Evolutionary conservation across 768 basidiomycete genomes (phyloP).

Genomic region (Hericium rajendrae): DNA sequence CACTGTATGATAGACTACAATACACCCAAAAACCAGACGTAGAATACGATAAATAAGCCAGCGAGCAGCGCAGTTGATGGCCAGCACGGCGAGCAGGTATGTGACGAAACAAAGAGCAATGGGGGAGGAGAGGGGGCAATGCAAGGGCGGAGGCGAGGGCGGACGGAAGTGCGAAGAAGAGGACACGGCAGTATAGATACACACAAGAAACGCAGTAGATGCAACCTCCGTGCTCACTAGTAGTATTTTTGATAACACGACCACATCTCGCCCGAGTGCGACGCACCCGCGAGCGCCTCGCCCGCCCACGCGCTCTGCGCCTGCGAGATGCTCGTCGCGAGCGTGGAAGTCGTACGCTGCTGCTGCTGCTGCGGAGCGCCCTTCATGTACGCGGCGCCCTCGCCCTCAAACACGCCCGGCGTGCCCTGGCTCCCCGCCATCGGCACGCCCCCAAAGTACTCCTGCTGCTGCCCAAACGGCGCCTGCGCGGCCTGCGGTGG

Average conservation of each 20-base stretch:
- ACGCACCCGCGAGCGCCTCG: not conserved
- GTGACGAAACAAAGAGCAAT: too few species aligned
- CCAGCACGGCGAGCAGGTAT: too few species aligned
- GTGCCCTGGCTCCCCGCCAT: not conserved
- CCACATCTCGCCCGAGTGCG: not conserved
- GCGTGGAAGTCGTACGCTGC: not conserved
- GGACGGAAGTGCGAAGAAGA: too few species aligned
- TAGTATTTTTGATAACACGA: not conserved
- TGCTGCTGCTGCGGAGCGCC: not conserved
- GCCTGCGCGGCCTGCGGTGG: not conserved
- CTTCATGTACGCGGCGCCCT: not conserved
- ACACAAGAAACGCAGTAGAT: too few species aligned
- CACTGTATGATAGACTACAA: too few species aligned
- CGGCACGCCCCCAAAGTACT: not conserved
- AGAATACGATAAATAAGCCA: too few species aligned
- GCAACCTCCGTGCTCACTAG: not conserved
- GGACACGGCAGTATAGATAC: too few species aligned
- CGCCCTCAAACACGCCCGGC: not conserved
- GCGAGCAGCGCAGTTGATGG: too few species aligned
- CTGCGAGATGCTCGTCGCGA: not conserved
- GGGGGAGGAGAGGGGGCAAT: too few species aligned
- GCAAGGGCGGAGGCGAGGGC: too few species aligned
- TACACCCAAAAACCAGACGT: too few species aligned
- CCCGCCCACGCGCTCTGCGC: not conserved
- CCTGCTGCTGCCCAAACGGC: not conserved